phyloP scores from a whole-genome alignment of 2,329 filamentous ascomycete species.

The Trichoderma guizhouense region DNA sequence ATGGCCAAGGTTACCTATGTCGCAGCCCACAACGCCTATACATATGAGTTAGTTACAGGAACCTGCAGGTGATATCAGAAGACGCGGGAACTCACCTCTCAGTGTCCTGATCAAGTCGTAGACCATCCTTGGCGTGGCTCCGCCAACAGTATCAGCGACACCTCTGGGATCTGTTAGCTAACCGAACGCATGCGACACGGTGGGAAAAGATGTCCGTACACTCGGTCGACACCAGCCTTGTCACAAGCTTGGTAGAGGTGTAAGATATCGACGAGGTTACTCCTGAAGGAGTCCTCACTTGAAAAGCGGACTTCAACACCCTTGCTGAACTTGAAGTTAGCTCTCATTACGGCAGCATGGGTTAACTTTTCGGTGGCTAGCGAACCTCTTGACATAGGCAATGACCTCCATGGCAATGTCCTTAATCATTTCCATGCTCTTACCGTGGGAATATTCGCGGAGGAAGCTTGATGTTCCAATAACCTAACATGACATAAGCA shows the following conservation, averaged over 20 bases:
- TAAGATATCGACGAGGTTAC: conserved; percentile 63
- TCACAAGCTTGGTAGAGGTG: conserved; percentile 80
- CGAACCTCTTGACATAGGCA: conserved; percentile 66
- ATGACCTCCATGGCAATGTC: conserved; percentile 82
- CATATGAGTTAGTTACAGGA: background rate
- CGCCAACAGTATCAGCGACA: conserved; percentile 57
- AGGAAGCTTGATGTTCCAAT: conserved; percentile 83
- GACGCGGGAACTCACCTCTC: conserved; percentile 36
- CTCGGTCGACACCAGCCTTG: conserved; percentile 77
- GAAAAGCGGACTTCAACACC: conserved; percentile 45
- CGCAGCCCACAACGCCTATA: conserved; percentile 46
- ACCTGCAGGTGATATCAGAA: background rate
- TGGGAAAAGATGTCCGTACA: conserved; percentile 36
- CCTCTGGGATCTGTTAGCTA: conserved; percentile 43
- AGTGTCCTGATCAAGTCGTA: conserved; percentile 84
- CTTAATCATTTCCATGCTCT: conserved; percentile 75
- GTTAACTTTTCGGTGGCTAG: background rate
- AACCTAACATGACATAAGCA: background rate
- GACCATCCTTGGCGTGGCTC: conserved; percentile 78
- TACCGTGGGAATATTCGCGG: conserved; percentile 82
- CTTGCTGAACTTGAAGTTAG: conserved; percentile 30
- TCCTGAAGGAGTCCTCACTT: conserved; percentile 62
- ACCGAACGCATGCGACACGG: background rate
- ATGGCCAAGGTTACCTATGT: conserved; percentile 48
- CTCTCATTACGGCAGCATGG: background rate